Evolutionary conservation across 2,329 filamentous ascomycete genomes (phyloP).

Genomic region (Cladosporium phlei): DNA sequence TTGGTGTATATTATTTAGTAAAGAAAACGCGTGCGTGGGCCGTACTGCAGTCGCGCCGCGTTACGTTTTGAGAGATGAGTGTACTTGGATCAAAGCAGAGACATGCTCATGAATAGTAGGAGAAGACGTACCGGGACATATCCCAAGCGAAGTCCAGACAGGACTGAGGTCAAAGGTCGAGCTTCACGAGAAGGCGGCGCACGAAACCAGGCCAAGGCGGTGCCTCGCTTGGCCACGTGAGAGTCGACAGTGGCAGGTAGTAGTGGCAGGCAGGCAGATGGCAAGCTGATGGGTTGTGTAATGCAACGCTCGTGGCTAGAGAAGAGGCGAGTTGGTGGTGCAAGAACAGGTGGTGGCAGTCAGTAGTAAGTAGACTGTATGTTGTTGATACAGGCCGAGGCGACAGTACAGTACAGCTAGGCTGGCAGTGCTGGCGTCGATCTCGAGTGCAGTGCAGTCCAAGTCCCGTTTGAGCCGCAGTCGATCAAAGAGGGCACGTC

Average conservation of each 20-base stretch:
- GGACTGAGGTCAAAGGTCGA: not conserved
- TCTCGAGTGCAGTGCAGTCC: too few species aligned
- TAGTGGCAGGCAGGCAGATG: not conserved
- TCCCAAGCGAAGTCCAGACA: slow-evolving; percentile 1
- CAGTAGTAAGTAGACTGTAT: too few species aligned
- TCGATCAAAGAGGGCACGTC: slow-evolving; percentile 2
- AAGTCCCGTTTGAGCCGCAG: slow-evolving; percentile 7
- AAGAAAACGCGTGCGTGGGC: too few species aligned
- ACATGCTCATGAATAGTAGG: too few species aligned
- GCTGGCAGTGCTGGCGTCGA: not conserved
- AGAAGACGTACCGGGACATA: slow-evolving; percentile 9
- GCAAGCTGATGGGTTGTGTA: not conserved
- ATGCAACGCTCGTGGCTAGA: not conserved
- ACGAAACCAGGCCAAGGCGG: not conserved
- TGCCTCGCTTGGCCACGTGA: not conserved
- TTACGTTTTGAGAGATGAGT: too few species aligned
- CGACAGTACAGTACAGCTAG: not conserved
- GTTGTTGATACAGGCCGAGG: too few species aligned
- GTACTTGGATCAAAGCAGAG: too few species aligned
- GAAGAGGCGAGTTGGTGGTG: not conserved
- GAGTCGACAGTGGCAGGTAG: not conserved
- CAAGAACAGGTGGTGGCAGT: not conserved
- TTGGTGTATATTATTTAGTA: too few species aligned
- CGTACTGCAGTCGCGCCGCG: too few species aligned
- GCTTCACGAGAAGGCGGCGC: slow-evolving; percentile 4